Evolutionary conservation across 2,329 filamentous ascomycete species (phyloP), one percentile per base, ranked within the genome.

Genomic region (Ophiostoma quercus): DNA sequence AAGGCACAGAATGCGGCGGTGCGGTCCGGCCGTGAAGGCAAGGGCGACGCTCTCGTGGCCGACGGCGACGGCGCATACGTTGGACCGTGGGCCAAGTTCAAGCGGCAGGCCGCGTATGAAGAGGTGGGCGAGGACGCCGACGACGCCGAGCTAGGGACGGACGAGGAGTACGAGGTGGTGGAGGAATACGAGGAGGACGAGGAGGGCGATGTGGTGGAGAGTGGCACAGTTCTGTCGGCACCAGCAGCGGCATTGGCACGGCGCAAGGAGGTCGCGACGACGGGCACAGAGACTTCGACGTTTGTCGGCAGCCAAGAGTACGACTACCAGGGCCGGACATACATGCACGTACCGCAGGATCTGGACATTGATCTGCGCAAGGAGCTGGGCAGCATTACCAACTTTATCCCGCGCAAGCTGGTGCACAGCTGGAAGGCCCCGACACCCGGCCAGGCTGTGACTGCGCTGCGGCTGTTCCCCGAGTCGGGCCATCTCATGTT

Each of bases 311-410:
- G 85, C 57, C 84, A 91, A 77, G 84, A 95, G 80, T 90, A 89
- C 82, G 95, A 99, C 79, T 99, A 99, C 81, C 91, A 96, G 78
- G 95, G 95, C 66, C 85, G 95, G 74, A 96, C 94, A 43, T 99
- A 73, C 78, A 97, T 99, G 94, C 95, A 99, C 80, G 85, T 98
- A 65, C 95, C 95, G 3, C 93, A 92, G 78, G 94, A 97, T 78
- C 82, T 97, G 80, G 92, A 92, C 76, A 83, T 97, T 77, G 91
- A 96, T 77, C 83, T 99, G 75, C 86, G 85, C 73, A 96, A 95
- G 80, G 92, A 96, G 72, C 79, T 84, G 63, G 92, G 91, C 75
- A 93, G 89, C 76, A 80, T 87, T 77, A 94, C 94, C 77, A 98
- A 97, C 79, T 99, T 88, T 77, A 92, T 96, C 70, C 95, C 95